Evolutionary conservation across 169 alveolate species (phyloP).

Genomic region (Plasmodium vivax): DNA sequence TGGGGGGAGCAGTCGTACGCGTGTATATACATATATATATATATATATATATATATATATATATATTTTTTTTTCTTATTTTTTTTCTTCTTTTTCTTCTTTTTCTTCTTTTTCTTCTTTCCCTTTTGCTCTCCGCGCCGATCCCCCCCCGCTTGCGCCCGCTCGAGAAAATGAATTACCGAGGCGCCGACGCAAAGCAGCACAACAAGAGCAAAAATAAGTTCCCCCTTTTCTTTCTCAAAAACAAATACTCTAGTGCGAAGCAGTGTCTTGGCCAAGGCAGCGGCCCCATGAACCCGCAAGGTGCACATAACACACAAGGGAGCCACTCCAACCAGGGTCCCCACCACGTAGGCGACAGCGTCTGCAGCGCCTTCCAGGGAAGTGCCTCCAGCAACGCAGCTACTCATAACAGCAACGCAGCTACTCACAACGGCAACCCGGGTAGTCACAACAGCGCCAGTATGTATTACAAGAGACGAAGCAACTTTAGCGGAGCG

Average conservation of each 20-base stretch:
- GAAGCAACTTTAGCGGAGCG: background rate
- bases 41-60: too few relatives aligned
- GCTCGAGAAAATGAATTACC: conserved; percentile 32
- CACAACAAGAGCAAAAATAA: conserved; percentile 35
- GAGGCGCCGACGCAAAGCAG: conserved; percentile 18
- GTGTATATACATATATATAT: background rate
- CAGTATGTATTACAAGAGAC: background rate
- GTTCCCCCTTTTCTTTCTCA: conserved; percentile 26
- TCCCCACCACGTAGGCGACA: background rate
- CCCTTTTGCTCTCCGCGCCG: too few relatives aligned
- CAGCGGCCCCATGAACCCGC: background rate
- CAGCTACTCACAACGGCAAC: too few relatives aligned
- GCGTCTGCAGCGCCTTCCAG: background rate
- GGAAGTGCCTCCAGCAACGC: too few relatives aligned
- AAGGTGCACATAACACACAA: background rate
- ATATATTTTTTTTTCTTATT: background rate
- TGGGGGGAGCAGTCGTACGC: background rate
- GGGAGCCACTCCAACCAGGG: background rate
- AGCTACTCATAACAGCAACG: too few relatives aligned
- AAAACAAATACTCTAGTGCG: conserved; percentile 31
- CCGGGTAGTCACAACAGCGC: background rate
- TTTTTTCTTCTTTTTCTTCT: too few relatives aligned
- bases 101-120: too few relatives aligned
- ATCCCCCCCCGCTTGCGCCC: too few relatives aligned
- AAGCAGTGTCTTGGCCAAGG: conserved; percentile 3